phyloP scores from a whole-genome alignment of 2,329 filamentous ascomycete species.

The Cordyceps tenuipes region DNA sequence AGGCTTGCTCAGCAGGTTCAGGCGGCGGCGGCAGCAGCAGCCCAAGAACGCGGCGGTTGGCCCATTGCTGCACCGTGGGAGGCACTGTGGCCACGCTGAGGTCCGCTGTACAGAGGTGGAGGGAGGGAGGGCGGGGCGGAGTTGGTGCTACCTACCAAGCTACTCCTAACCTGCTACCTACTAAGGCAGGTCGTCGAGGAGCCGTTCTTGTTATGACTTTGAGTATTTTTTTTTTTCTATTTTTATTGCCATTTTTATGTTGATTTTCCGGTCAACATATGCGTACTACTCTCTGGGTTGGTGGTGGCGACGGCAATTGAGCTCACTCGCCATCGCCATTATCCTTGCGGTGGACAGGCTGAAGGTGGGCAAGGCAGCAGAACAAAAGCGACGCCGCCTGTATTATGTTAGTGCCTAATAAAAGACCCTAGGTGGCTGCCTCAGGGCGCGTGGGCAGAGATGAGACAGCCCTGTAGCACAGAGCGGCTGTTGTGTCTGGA shows the following conservation, averaged over 20 bases:
- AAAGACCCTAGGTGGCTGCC: not conserved
- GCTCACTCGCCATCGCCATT: too few species aligned
- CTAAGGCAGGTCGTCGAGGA: not conserved
- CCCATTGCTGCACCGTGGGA: not conserved
- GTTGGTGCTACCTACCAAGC: not conserved
- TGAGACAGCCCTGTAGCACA: not conserved
- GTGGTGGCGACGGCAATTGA: too few species aligned
- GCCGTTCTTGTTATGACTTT: not conserved
- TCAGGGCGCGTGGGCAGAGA: not conserved
- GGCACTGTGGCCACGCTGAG: not conserved
- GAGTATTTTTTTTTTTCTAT: not conserved
- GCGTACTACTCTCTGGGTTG: too few species aligned
- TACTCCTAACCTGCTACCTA: too few species aligned
- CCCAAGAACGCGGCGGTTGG: not conserved
- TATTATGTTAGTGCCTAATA: too few species aligned
- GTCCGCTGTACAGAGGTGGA: not conserved
- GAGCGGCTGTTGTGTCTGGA: not conserved
- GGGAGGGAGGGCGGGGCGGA: not conserved
- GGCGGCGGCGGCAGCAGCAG: not conserved
- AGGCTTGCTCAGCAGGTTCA: not conserved
- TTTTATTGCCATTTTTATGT: not conserved
- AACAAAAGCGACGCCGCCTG: not conserved
- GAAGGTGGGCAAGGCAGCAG: not conserved
- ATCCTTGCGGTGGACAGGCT: not conserved
- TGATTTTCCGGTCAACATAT: not conserved